These are phyloP conservation scores for Choiromyces venosus DNA, from an alignment of 495 filamentous ascomycete genomes.

Conservation along the genomic window DNA sequence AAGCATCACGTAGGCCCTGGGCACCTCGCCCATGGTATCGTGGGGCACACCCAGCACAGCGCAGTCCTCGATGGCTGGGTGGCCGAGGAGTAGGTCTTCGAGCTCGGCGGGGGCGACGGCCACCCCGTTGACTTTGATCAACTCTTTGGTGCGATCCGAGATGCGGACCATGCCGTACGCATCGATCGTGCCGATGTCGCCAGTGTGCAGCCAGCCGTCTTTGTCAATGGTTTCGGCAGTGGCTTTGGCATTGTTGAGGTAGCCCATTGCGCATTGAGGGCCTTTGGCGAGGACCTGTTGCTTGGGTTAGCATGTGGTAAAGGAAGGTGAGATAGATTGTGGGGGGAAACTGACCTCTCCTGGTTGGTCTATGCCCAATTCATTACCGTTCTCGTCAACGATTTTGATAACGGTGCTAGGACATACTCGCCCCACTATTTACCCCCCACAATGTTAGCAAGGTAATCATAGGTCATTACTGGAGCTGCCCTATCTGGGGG, in stretches of 20 bases:
- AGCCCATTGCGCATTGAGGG: conserved; percentile 56
- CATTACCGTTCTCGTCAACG: conserved; percentile 49
- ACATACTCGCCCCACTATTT: conserved; percentile 57
- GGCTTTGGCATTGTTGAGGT: conserved; percentile 52
- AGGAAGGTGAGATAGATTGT: background rate
- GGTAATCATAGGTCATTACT: background rate
- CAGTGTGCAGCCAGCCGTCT: conserved; percentile 61
- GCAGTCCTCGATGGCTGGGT: conserved; percentile 55
- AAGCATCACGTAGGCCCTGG: conserved; percentile 59
- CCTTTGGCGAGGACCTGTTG: conserved; percentile 47
- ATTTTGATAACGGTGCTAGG: conserved; percentile 60
- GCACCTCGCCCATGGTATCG: conserved; percentile 58
- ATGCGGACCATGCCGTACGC: conserved; percentile 61
- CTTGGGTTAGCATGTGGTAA: background rate
- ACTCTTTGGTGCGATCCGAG: conserved; percentile 70
- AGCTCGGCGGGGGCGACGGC: conserved; percentile 66
- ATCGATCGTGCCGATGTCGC: conserved; percentile 59
- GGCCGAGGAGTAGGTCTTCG: conserved; percentile 58
- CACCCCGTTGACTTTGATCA: conserved; percentile 71
- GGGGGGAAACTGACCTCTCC: conserved; percentile 50
- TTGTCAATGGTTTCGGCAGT: conserved; percentile 57
- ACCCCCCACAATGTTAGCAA: conserved; percentile 37
- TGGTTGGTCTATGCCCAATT: conserved; percentile 48
- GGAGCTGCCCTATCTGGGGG: conserved; percentile 20
- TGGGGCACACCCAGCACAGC: conserved; percentile 57